Evolutionary conservation across 148 eudicot species (phyloP).

Genomic region (Dysphania ambrosioides): DNA sequence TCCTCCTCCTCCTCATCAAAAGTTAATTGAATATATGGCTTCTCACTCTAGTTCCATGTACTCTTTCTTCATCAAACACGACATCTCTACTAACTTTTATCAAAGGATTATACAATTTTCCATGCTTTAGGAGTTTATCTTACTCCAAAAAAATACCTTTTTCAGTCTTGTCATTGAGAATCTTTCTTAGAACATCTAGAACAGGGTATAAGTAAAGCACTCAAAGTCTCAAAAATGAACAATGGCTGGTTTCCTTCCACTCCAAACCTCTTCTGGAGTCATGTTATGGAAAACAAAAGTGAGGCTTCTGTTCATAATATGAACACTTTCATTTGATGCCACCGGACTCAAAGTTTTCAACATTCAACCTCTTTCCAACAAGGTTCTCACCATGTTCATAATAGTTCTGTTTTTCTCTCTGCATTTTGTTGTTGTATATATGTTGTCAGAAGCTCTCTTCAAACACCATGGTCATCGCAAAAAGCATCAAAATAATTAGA

Average conservation of each 20-base stretch:
- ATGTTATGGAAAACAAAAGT: conserved; percentile 8
- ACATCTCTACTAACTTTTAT: too few relatives aligned
- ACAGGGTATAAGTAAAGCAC: conserved; percentile 7
- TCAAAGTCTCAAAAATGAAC: conserved; percentile 3
- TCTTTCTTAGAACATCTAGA: background rate
- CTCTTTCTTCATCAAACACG: too few relatives aligned
- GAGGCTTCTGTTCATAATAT: conserved; percentile 2
- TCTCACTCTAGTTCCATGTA: too few relatives aligned
- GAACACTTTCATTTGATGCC: conserved; percentile 10
- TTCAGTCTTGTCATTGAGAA: background rate
- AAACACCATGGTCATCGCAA: conserved; percentile 8
- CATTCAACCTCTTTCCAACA: conserved; percentile 1
- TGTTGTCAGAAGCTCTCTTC: background rate
- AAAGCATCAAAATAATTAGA: conserved; percentile 18
- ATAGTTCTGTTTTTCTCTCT: background rate
- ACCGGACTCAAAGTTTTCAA: background rate
- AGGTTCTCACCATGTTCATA: conserved; percentile 13
- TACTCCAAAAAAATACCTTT: background rate
- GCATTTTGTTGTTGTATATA: conserved; percentile 4
- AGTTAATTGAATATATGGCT: too few relatives aligned
- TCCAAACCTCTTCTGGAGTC: conserved; percentile 12
- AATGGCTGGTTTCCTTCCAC: conserved; percentile 7
- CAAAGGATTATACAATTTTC: too few relatives aligned
- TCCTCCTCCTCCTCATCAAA: too few relatives aligned
- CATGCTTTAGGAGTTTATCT: too few relatives aligned